Percentiles rank a stretch among this genome's conserved stretches.
Evolutionary conservation across 1,284 basidiomycete genomes (phyloP).

Genomic region (Peniophora sp.): DNA sequence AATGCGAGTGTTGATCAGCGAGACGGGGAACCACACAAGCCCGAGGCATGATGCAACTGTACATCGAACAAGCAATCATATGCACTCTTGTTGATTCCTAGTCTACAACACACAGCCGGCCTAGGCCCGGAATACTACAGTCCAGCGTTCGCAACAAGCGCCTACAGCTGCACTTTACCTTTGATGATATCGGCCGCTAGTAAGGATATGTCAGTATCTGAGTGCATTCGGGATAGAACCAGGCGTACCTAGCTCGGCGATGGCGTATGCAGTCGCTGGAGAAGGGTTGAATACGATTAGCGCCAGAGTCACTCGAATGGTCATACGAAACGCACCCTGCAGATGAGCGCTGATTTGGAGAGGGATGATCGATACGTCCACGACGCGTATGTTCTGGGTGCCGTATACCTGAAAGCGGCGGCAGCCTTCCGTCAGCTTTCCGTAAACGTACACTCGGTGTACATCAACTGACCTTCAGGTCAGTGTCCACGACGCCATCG

Average conservation of each 20-base stretch:
- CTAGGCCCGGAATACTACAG: no score
- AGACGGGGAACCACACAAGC: no score
- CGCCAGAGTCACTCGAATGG: background rate
- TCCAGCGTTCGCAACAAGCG: no score
- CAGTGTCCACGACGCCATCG: conserved; percentile 10
- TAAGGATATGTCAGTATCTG: background rate
- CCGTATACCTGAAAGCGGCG: conserved; percentile 38
- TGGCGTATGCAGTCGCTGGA: conserved; percentile 20
- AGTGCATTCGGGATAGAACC: background rate
- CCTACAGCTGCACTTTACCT: no score
- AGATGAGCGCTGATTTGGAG: conserved; percentile 17
- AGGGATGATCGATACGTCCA: conserved; percentile 34
- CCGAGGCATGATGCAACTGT: no score
- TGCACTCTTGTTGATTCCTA: no score
- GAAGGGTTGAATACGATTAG: background rate
- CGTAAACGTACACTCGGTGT: conserved; percentile 13
- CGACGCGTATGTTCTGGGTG: conserved; percentile 31
- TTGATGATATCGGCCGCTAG: conserved; percentile 25
- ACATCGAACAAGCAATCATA: no score
- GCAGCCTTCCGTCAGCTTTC: no score
- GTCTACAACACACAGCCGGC: no score
- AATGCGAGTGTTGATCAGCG: no score
- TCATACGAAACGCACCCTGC: conserved; percentile 13
- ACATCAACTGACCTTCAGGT: conserved; percentile 11
- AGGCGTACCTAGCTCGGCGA: conserved; percentile 23